Percentiles rank a stretch among this genome's conserved stretches.
Conservation (phyloP, 352 stramenopile species). For the Globisporangium radiosum region DNA sequence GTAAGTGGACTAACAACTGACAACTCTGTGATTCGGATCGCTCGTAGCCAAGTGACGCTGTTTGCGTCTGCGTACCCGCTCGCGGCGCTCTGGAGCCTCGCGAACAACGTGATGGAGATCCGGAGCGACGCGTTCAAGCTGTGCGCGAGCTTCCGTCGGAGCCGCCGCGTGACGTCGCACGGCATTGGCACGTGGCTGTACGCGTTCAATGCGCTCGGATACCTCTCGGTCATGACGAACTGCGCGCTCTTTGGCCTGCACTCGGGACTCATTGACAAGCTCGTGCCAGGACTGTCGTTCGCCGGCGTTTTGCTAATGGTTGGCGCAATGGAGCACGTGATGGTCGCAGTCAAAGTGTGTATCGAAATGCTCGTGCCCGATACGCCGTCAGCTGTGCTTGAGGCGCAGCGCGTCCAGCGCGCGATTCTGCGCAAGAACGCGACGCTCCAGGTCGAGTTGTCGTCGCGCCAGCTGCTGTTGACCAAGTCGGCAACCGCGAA, state of each 20-base stretch:
- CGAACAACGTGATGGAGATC: constrained; percentile 95
- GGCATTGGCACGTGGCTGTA: constrained; percentile 92
- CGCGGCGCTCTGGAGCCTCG: constrained; percentile 88
- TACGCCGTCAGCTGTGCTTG: constrained; percentile 45
- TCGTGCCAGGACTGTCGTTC: constrained; percentile 63
- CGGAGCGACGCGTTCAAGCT: constrained; percentile 95
- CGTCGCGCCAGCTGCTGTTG: constrained; percentile 34
- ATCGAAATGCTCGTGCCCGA: constrained; percentile 80
- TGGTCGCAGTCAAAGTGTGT: constrained; percentile 69
- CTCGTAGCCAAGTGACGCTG: constrained; percentile 84
- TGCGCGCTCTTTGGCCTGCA: constrained; percentile 92
- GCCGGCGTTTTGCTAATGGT: constrained; percentile 49
- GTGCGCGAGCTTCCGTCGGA: constrained; percentile 75
- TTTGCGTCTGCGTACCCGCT: constrained; percentile 93
- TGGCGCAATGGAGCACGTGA: constrained; percentile 67
- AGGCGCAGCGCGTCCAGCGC: constrained; percentile 61
- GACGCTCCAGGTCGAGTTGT: constrained; percentile 63
- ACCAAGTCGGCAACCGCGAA: background rate
- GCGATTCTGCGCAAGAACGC: constrained; percentile 67
- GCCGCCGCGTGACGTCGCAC: constrained; percentile 46
- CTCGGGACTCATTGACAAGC: constrained; percentile 65
- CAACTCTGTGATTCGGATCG: constrained; percentile 4
- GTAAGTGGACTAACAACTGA: too few relatives aligned
- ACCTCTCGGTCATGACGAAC: constrained; percentile 92
- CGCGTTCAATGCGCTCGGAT: constrained; percentile 87